phyloP scores from a whole-genome alignment of 371 early-diverging fungal species.

The Syncephalis plumigaleata region DNA sequence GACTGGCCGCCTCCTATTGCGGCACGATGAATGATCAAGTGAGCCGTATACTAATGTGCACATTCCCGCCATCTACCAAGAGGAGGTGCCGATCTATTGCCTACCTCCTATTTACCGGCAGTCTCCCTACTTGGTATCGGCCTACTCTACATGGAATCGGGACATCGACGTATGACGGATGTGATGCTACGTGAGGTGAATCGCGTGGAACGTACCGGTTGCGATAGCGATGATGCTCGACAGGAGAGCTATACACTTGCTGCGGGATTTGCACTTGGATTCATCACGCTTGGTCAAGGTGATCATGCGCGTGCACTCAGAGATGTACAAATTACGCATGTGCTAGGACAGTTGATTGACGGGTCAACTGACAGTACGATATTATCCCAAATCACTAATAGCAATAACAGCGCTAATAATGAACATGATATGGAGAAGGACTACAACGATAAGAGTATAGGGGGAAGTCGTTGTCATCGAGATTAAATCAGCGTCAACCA shows the following conservation, averaged over 20 bases:
- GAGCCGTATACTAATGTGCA: slow-evolving; percentile 49
- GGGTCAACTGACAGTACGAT: slow-evolving; percentile 3
- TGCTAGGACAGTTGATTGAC: slow-evolving; percentile 27
- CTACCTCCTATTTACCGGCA: slow-evolving; percentile 33
- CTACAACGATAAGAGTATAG: not conserved
- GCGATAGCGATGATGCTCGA: slow-evolving; percentile 17
- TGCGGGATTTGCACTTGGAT: slow-evolving; percentile 69
- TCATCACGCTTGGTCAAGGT: slow-evolving; percentile 55
- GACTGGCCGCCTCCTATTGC: slow-evolving; percentile 45
- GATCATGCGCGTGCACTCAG: slow-evolving; percentile 22
- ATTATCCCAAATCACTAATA: not conserved
- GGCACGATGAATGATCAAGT: slow-evolving; percentile 42
- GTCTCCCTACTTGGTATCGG: slow-evolving; percentile 61
- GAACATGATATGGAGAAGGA: not conserved
- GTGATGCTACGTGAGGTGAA: slow-evolving; percentile 52
- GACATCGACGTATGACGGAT: slow-evolving; percentile 41
- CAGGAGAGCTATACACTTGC: slow-evolving; percentile 44
- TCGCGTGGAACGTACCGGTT: slow-evolving; percentile 11
- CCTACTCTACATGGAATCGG: slow-evolving; percentile 43
- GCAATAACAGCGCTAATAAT: slow-evolving; percentile 5
- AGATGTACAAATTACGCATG: slow-evolving; percentile 38
- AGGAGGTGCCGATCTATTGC: slow-evolving; percentile 26
- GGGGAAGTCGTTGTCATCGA: too few relatives aligned
- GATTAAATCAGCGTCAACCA: too few relatives aligned
- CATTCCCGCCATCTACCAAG: slow-evolving; percentile 43